A percentile compares a stretch with the other conserved stretches of the same genome.
These are phyloP conservation scores for Opeltia flavorubescens DNA, from an alignment of 495 filamentous ascomycete species.

Conservation along the genomic window DNA sequence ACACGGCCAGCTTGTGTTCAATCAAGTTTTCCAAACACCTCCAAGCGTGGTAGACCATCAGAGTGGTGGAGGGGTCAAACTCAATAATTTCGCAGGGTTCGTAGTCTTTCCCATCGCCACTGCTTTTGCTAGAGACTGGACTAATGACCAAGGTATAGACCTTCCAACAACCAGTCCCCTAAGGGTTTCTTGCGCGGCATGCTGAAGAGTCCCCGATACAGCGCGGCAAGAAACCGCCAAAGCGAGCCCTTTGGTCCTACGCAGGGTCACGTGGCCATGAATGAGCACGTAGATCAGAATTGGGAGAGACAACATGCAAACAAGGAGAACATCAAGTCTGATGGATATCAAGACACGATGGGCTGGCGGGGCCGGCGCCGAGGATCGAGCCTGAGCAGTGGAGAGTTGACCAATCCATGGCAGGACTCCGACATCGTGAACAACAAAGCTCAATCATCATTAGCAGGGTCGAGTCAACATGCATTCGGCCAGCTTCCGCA, in stretches of 20 bases:
- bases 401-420: constrained; percentile 3
- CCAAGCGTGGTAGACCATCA: too few species aligned
- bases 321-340: constrained; percentile 7
- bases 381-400: not conserved
- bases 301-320: not conserved
- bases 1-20: not conserved
- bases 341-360: not conserved
- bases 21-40: not conserved
- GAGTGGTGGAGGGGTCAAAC: too few species aligned
- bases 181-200: constrained; percentile 11
- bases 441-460: constrained; percentile 13
- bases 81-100: not conserved
- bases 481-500: too few species aligned
- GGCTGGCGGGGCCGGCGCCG: not conserved
- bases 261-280: not conserved
- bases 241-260: not conserved
- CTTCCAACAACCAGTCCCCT: constrained; percentile 2
- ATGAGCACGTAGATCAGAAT: not conserved
- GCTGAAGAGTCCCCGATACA: constrained; percentile 11
- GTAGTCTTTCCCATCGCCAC: not conserved
- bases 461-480: constrained; percentile 18
- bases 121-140: not conserved
- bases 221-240: not conserved
- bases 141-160: constrained; percentile 1
- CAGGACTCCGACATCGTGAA: constrained; percentile 10